Base-by-base conservation (phyloP, 805 yeast species). In the Saturnispora hagleri region DNA sequence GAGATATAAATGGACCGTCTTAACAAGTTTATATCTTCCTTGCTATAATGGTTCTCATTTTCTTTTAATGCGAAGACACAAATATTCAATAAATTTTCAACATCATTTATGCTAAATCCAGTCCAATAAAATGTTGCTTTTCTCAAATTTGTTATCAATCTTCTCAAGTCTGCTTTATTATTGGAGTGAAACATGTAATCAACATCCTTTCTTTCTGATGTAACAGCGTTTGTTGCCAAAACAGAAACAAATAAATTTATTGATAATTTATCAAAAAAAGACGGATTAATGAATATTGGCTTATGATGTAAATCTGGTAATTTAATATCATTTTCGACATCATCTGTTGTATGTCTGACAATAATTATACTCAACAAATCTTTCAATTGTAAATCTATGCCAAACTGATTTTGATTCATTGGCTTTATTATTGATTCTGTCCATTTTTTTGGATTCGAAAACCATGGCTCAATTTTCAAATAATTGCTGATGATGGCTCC, bases 61-160 rank as follows among this genome's bases (percentile, higher is more conserved):
- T 61, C 58, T 17, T 73, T 69, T 35, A 80, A 53, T 6, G 80
- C 73, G 22, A 66, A 63, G 15, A 70, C 65, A 47, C 84, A 75
- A 28, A 83, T 74, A 22, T 68, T 65, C 2, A 77, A 61, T 63
- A 84, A 69, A 22, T 74, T 69, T 47, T 77, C 77, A 28, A 84
- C 69, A 64, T 84, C 89, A 42, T 70, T 72, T 26, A 73, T 71
- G 12, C 82, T 72, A 60, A 84, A 84, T 0, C 89, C 89, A 1
- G 87, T 80, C 90, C 90, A 84, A 58, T 80, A 81, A 61, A 84
- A 82, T 0, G 89, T 81, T 1, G 85, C 80, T 53, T 83, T 71
- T 62, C 80, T 86, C 28, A 84, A 61, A 59, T 84, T 84, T 4
- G 77, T 73, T 12, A 84, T 74, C 56, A 84, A 69, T 47, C 82